Conservation (phyloP, 2,329 filamentous ascomycete genomes). For the Botrytis tulipae region DNA sequence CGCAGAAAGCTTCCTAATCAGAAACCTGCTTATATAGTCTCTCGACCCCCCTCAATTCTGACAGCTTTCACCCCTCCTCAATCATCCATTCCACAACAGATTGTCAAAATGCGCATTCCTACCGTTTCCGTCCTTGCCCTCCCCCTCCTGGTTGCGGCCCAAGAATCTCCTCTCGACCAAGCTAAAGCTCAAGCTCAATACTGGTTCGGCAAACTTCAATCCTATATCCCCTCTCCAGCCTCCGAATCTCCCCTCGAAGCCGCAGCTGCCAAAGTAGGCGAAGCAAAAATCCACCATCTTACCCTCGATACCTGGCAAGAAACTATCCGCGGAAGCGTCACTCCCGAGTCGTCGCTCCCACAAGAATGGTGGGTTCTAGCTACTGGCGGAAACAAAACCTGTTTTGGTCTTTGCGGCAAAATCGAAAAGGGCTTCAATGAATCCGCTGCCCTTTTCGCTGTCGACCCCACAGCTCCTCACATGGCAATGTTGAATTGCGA, state of each 20-base stretch:
- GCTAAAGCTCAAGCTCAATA: conserved; percentile 63
- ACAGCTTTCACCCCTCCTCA: not conserved
- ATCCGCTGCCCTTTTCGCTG: conserved; percentile 61
- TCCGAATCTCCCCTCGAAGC: conserved; percentile 40
- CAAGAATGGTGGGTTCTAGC: conserved; percentile 76
- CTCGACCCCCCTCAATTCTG: not conserved
- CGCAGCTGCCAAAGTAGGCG: conserved; percentile 51
- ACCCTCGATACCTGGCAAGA: conserved; percentile 70
- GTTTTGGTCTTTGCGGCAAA: conserved; percentile 61
- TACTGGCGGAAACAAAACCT: conserved; percentile 76
- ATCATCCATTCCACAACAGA: not conserved
- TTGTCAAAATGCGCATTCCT: conserved; percentile 55
- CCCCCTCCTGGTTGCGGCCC: conserved; percentile 54
- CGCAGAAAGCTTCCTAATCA: not conserved
- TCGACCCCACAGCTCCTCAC: conserved; percentile 60
- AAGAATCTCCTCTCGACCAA: conserved; percentile 52
- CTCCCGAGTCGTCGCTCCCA: conserved; percentile 55
- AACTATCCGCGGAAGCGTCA: conserved; percentile 61
- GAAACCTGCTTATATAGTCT: conserved; percentile 5
- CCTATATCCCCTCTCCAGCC: conserved; percentile 51
- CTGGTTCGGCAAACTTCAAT: conserved; percentile 60
- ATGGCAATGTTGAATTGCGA: conserved; percentile 74
- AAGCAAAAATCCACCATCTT: conserved; percentile 54
- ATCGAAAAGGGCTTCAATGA: conserved; percentile 67
- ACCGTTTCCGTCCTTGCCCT: conserved; percentile 51